Base-by-base conservation (phyloP, 768 basidiomycete species). In the Hypholoma fasciculare region DNA sequence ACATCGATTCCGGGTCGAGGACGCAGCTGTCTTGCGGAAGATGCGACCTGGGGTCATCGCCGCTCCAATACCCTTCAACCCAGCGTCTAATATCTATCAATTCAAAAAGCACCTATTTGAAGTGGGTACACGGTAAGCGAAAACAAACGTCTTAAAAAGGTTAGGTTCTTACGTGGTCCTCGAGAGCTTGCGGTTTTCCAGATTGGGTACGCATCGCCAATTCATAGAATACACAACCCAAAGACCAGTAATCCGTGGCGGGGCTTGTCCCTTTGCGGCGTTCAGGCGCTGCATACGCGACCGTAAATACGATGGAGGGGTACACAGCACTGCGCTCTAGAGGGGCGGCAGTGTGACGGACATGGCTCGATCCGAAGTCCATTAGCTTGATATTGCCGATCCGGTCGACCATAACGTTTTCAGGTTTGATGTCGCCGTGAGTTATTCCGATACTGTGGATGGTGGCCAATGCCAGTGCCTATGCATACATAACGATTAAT, bases 351-450 rank as follows among this genome's bases (percentile, higher is more conserved):
- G 19, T 26, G 26, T 12, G 14, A 11, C 17, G 16, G 34, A 51
- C 9, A 30, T 50, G 49, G 62, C 62, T 54, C 12, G 49, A 34
- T 2, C 61, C 61, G 38, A 65, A 65, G 46, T 65, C 65, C 5
- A 40, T 50, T 20, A 65, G 50, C 40, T 61, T 60, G 23, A 61
- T 43, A 27, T 57, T 63, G 3, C 58, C 58, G 13, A 44, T 54
- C 13, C 16, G 44, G 56, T 59, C 58, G 17, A 65, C 43, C 19
- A 65, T 40, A 54, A 65, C 36, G 54, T 65, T 63, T n/a, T 56
- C 60, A 6, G 65, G 62, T 54, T 65, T 65, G 9, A 65, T 5
- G 49, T 65, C 60, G 30, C 60, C 57, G 27, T 65, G 65, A 13
- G 61, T 61, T 38, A 63, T 60, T 7, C 62, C 62, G 20, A 60